Evolutionary conservation across 352 stramenopile species (phyloP), one percentile per base, ranked within the genome.

Genomic region (Aphanomyces cochlioides): DNA sequence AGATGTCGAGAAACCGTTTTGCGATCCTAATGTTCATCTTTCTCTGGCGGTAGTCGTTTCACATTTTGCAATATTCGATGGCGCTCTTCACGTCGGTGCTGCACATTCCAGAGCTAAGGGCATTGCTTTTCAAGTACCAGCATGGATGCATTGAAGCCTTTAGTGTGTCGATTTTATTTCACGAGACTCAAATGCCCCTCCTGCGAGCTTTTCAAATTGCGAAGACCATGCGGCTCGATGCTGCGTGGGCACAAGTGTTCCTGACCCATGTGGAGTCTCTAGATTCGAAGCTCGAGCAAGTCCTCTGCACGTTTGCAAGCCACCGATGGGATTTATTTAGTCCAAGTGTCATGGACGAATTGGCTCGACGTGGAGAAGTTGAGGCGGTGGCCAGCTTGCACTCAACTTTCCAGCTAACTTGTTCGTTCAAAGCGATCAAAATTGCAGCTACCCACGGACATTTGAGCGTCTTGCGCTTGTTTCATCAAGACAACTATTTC

Each of bases 51-150:
- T 2, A 50, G 43, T 50, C 43, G 10, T 28, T 28, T 28, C 28
- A 28, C 28, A 28, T 28, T 28, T 28, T 28, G 28, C 28, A 28
- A 28, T 28, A 28, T 28, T 28, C 28, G 28, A 28, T 28, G 28
- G 28, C 28, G 28, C 28, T 28, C 28, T 28, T 28, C 28, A 28
- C 28, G 50, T 8, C n/a, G 50, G n/a, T 61, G 7, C 54, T 61
- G 34, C 15, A 61, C 54, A 40, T 61, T 7, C 54, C 54, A 28
- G 54, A 61, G 54, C 54, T 61, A 5, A 28, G 54, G 15, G 34
- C n/a, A 17, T 37, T 61, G 8, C 10, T 61, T 10, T 61, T 61
- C 43, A 10, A 7, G 8, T 61, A 40, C 34, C 54, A 61, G 36
- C 54, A 41, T 40, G 54, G 54, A 13, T 13, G 28, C 2, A n/a